These are phyloP conservation scores for Salix suchowensis DNA, from an alignment of 345 rosid species.

Conservation along the genomic window DNA sequence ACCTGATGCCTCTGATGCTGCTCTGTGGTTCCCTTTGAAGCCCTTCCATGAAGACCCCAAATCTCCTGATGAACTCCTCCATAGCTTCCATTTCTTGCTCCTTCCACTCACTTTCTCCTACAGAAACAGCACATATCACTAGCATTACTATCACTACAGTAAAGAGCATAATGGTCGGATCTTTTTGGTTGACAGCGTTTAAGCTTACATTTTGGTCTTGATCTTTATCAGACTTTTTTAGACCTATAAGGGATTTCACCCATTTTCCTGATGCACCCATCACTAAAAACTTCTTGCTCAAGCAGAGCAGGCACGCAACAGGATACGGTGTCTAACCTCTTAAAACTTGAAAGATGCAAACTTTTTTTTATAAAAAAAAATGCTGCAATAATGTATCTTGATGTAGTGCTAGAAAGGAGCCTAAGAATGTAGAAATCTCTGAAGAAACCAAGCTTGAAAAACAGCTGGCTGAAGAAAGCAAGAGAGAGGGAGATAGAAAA, in stretches of 20 bases:
- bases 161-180: neutral
- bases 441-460: neutral
- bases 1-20: conserved; percentile 49
- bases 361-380: neutral
- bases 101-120: conserved; percentile 44
- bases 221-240: conserved; percentile 60
- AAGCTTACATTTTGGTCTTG: conserved; percentile 41
- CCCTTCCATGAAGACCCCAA: conserved; percentile 51
- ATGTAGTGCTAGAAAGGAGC: neutral
- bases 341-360: conserved; percentile 6
- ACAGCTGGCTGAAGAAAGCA: neutral
- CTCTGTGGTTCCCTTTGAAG: conserved; percentile 43
- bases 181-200: neutral
- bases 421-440: neutral
- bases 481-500: neutral
- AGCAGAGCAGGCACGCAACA: neutral
- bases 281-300: neutral
- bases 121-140: neutral
- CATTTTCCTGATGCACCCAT: conserved; percentile 99
- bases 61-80: conserved; percentile 74
- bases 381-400: neutral
- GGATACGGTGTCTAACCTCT: neutral
- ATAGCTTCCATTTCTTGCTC: conserved; percentile 79
- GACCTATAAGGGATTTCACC: conserved; percentile 75
- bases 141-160: neutral